Base-by-base conservation (phyloP, 129 eudicot genomes). In the Flaveria sonorensis region DNA sequence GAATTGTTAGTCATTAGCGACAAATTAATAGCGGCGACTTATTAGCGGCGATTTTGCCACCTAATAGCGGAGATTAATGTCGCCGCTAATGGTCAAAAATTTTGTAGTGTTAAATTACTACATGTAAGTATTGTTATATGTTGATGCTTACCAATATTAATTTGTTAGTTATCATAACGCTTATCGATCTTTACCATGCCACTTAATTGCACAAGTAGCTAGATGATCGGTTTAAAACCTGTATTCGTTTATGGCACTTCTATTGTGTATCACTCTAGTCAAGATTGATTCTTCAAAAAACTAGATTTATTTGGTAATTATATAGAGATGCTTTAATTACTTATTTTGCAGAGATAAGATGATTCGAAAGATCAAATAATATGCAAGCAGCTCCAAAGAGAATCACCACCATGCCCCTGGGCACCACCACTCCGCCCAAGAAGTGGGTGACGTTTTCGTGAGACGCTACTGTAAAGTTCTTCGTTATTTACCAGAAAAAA, bases 271-370 rank as follows among this genome's bases (percentile, higher is more conserved):
- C 19, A n/a, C 24, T 53, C 59, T n/a, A 52, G 59, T 20, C 7
- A 52, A 16, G 24, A 53, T n/a, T 1, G 10, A n/a, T 18, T 21
- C 60, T 53, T 16, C 39, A 53, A n/a, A 53, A 53, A 6, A n/a
- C 1, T 53, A 53, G 11, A 53, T 55, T 7, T 55, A 18, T 55
- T 19, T 23, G 42, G 10, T 23, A 24, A 61, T 61, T 3, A 12
- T 61, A 12, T 43, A 43, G 12, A 2, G 12, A 32, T 32, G 43
- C 69, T 73, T 73, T 12, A 8, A n/a, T 53, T 72, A 18, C 52
- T 55, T 11, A 36, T 46, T 51, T 72, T 51, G 66, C 56, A 72
- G 78, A 79, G 69, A 72, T 80, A 79, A 57, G 45, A 63, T 32
- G 39, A 4, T 32, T 32, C 65, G 19, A 43, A 48, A 52, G 23